Conservation (phyloP, 1,139 yeast species). For the Candida sp. region DNA sequence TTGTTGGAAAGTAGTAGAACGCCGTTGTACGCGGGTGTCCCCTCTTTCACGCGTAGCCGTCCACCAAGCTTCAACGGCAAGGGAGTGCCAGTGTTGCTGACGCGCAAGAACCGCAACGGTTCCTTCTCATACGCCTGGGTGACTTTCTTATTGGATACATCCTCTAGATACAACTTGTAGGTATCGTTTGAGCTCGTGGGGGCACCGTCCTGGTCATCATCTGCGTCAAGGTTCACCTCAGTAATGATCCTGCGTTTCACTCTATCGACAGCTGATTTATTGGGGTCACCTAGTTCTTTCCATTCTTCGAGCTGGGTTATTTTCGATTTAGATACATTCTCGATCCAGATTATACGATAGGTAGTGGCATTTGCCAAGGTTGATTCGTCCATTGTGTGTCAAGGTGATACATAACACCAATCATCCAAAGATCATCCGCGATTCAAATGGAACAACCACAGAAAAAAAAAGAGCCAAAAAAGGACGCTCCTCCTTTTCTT, state of each 20-base stretch:
- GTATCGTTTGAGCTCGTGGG: conserved; percentile 10
- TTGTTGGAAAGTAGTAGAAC: conserved; percentile 32
- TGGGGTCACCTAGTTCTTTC: conserved; percentile 43
- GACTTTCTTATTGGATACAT: conserved; percentile 28
- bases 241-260: conserved; percentile 29
- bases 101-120: conserved; percentile 36
- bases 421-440: background rate
- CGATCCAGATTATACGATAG: conserved; percentile 37
- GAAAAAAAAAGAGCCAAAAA: conserved; percentile 1
- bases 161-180: conserved; percentile 40
- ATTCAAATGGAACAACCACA: background rate
- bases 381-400: conserved; percentile 5
- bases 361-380: conserved; percentile 21
- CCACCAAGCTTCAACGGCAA: conserved; percentile 46
- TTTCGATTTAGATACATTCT: conserved; percentile 39
- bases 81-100: conserved; percentile 26
- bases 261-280: conserved; percentile 43
- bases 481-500: background rate
- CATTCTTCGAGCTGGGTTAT: conserved; percentile 44
- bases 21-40: conserved; percentile 38
- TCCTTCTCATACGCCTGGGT: conserved; percentile 47
- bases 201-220: conserved; percentile 9
- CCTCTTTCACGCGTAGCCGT: conserved; percentile 32
- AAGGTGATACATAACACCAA: background rate
- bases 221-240: conserved; percentile 35